phyloP scores from a whole-genome alignment of 805 yeast species.

The Clavispora vitiphila region DNA sequence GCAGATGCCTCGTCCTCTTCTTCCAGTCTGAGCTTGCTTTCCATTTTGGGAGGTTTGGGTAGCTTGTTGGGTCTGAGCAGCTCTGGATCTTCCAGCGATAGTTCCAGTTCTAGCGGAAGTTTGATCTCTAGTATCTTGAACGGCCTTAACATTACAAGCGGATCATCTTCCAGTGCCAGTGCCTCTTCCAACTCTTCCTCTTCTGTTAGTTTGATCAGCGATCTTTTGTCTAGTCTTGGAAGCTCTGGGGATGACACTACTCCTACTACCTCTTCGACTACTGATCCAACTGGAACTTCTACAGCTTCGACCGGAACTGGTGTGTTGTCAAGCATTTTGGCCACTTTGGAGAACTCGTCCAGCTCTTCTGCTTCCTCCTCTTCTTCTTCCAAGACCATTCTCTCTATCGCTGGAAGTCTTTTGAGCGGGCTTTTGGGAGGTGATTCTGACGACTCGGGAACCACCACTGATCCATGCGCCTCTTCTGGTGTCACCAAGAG shows the following conservation, averaged over 20 bases:
- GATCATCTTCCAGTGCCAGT: not conserved
- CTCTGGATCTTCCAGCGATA: not conserved
- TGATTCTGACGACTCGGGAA: constrained; percentile 2
- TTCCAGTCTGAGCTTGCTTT: constrained; percentile 13
- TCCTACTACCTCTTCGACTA: not conserved
- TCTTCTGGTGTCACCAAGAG: constrained; percentile 2
- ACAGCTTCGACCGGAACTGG: constrained; percentile 1
- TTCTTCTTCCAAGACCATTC: not conserved
- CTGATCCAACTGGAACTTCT: not conserved
- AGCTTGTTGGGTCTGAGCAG: constrained; percentile 2
- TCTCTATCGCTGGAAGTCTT: constrained; percentile 4
- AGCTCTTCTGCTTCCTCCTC: not conserved
- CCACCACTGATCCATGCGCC: constrained; percentile 3
- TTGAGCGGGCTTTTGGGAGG: constrained; percentile 7
- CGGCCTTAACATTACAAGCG: not conserved
- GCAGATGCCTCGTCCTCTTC: not conserved
- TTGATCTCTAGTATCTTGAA: not conserved
- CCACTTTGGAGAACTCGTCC: constrained; percentile 1
- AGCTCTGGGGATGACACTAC: too few species aligned
- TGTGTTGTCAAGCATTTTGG: not conserved
- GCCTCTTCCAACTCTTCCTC: constrained; percentile 1
- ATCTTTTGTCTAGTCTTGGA: not conserved
- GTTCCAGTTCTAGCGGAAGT: too few species aligned
- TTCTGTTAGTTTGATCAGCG: not conserved
- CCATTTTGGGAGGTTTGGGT: constrained; percentile 5